phyloP scores from a whole-genome alignment of 306 rosid genomes.

The Amphicarpaea edgeworthii region DNA sequence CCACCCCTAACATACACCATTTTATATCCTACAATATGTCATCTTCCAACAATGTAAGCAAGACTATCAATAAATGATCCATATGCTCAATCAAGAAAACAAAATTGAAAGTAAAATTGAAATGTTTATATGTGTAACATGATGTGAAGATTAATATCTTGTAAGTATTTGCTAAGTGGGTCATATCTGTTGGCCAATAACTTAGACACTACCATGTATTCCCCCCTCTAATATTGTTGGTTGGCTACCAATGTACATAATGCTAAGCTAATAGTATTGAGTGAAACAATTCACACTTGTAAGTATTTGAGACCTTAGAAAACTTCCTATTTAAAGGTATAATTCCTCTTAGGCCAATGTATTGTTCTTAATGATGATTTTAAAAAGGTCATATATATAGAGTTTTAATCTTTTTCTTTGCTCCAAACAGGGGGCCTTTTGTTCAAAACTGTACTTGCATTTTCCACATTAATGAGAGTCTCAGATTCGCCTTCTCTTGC shows the following conservation, averaged over 20 bases:
- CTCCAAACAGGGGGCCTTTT: constrained; percentile 66
- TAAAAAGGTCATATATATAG: constrained; percentile 47
- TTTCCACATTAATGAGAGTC: constrained; percentile 70
- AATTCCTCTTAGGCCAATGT: constrained; percentile 26
- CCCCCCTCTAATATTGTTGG: constrained; percentile 28
- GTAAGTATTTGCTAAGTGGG: constrained; percentile 23
- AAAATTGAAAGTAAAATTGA: background rate
- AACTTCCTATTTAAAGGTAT: constrained; percentile 18
- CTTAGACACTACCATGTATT: constrained; percentile 12
- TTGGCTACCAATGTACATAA: constrained; percentile 44
- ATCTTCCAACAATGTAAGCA: background rate
- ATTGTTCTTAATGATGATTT: background rate
- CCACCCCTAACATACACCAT: too few relatives aligned
- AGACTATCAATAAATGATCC: constrained; percentile 12
- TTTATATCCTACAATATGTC: background rate
- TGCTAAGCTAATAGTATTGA: constrained; percentile 39
- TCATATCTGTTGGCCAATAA: constrained; percentile 32
- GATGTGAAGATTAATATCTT: constrained; percentile 35
- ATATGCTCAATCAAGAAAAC: background rate
- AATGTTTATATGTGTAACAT: constrained; percentile 1
- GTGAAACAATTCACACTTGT: constrained; percentile 41
- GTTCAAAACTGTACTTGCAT: constrained; percentile 56
- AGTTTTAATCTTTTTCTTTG: constrained; percentile 74
- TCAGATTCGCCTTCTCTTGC: constrained; percentile 76
- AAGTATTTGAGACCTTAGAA: constrained; percentile 32